These are phyloP conservation scores for Neospermospora avenae DNA, from an alignment of 2,329 filamentous ascomycete species.

Conservation along the genomic window DNA sequence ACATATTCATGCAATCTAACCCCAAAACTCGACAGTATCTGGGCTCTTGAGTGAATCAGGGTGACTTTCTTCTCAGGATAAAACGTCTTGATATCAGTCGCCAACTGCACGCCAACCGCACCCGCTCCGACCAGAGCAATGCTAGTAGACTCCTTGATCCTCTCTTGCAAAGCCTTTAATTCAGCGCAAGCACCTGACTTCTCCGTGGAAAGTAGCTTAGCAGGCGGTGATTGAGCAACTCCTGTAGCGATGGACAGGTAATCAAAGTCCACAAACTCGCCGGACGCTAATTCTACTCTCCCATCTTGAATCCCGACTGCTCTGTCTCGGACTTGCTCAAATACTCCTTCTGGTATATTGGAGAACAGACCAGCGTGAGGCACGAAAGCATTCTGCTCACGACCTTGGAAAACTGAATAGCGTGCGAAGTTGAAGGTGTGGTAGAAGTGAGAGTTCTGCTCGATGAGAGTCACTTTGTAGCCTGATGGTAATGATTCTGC, in stretches of 20 bases:
- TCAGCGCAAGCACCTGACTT: slow-evolving; percentile 34
- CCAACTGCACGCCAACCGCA: slow-evolving; percentile 48
- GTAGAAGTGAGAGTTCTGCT: slow-evolving; percentile 51
- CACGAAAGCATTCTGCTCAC: slow-evolving; percentile 48
- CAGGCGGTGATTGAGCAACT: slow-evolving; percentile 34
- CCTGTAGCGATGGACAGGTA: slow-evolving; percentile 46
- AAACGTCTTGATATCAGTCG: slow-evolving; percentile 45
- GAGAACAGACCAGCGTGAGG: slow-evolving; percentile 40
- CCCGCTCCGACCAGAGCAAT: slow-evolving; percentile 44
- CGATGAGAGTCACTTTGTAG: slow-evolving; percentile 45
- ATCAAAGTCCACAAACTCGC: slow-evolving; percentile 38
- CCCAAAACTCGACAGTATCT: slow-evolving; percentile 43
- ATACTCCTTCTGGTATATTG: slow-evolving; percentile 34
- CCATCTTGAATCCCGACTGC: slow-evolving; percentile 33
- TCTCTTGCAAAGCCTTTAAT: slow-evolving; percentile 34
- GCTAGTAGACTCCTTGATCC: slow-evolving; percentile 28
- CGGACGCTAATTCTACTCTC: slow-evolving; percentile 35
- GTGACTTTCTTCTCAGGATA: slow-evolving; percentile 46
- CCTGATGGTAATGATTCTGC: slow-evolving; percentile 41
- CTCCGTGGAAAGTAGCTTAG: slow-evolving; percentile 32
- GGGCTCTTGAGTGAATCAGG: slow-evolving; percentile 45
- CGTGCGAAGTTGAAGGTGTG: slow-evolving; percentile 48
- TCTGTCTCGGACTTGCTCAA: slow-evolving; percentile 33
- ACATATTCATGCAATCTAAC: slow-evolving; percentile 38
- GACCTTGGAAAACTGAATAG: slow-evolving; percentile 42